A percentile compares a stretch with the other conserved stretches of the same genome.
phyloP scores from a whole-genome alignment of 768 basidiomycete species.

The Tricholomella constricta region DNA sequence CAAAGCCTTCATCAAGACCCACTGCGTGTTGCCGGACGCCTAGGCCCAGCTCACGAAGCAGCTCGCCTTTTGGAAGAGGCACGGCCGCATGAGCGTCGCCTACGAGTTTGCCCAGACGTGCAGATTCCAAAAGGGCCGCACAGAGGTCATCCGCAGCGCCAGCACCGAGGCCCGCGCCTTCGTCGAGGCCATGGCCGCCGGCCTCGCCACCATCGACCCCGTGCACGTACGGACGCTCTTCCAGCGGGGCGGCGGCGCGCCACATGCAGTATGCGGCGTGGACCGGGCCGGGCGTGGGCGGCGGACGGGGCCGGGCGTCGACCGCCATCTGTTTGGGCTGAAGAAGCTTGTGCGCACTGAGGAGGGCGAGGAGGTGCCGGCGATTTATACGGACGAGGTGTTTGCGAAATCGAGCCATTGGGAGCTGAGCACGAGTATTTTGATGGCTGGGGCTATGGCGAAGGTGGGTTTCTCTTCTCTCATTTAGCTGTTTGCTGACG shows the following conservation, averaged over 20 bases:
- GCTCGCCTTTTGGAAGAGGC: conserved; percentile 91
- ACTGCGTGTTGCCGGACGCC: conserved; percentile 87
- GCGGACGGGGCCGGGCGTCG: conserved; percentile 94
- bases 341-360: conserved; percentile 78
- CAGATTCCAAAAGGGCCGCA: conserved; percentile 87
- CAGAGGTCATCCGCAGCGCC: conserved; percentile 91
- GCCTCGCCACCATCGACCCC: no score
- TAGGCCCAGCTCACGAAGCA: conserved; percentile 96
- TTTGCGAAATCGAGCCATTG: conserved; percentile 78
- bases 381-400: conserved; percentile 72
- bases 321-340: conserved; percentile 93
- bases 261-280: conserved; percentile 84
- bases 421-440: conserved; percentile 93
- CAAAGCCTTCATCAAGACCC: conserved; percentile 80
- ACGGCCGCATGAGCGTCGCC: conserved; percentile 69
- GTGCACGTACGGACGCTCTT: conserved; percentile 64
- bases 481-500: background rate
- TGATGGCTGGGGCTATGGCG: conserved; percentile 90
- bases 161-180: conserved; percentile 83
- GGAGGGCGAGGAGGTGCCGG: conserved; percentile 72
- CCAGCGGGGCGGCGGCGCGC: conserved; percentile 70
- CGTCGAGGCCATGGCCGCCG: conserved; percentile 86
- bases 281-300: no score
- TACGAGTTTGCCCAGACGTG: conserved; percentile 97
- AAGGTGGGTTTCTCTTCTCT: conserved; percentile 6